Percentiles rank a stretch among this genome's conserved stretches.
Conservation (phyloP, 2,329 filamentous ascomycete species). For the Sporothrix pseudoabietina region DNA sequence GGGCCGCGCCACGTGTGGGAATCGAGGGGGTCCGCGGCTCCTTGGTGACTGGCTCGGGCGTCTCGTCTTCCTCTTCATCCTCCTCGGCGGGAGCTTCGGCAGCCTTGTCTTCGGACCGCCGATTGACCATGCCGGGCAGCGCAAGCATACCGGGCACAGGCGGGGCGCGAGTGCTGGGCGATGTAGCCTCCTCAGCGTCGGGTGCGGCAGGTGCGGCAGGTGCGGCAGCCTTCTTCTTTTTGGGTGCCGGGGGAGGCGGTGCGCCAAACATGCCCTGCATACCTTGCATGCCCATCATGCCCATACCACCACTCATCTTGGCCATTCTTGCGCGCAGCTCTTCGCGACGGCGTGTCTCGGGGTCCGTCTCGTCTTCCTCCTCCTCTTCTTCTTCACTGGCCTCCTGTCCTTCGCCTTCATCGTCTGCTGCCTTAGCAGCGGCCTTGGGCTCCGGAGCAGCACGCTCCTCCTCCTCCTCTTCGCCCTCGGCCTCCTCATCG, state of each 20-base stretch:
- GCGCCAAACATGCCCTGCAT: constrained; percentile 92
- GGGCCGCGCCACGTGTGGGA: constrained; percentile 39
- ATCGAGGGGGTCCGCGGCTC: constrained; percentile 37
- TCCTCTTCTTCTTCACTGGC: constrained; percentile 57
- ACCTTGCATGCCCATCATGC: constrained; percentile 78
- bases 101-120: constrained; percentile 49
- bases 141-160: constrained; percentile 63
- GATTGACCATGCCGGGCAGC: constrained; percentile 71
- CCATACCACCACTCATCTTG: constrained; percentile 97
- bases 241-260: constrained; percentile 50
- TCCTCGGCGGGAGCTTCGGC: constrained; percentile 35
- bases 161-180: constrained; percentile 51
- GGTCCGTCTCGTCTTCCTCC: constrained; percentile 79
- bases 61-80: constrained; percentile 43
- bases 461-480: constrained; percentile 44
- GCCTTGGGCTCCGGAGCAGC: not conserved
- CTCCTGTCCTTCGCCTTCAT: constrained; percentile 45
- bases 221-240: constrained; percentile 58
- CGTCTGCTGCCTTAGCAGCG: not conserved
- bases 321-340: constrained; percentile 95
- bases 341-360: constrained; percentile 80
- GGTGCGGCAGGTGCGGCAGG: constrained; percentile 43
- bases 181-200: constrained; percentile 47
- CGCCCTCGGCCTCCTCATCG: constrained; percentile 34
- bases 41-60: constrained; percentile 40